These are phyloP conservation scores for Boletus insuetus DNA, from an alignment of 768 basidiomycete species.

Conservation along the genomic window DNA sequence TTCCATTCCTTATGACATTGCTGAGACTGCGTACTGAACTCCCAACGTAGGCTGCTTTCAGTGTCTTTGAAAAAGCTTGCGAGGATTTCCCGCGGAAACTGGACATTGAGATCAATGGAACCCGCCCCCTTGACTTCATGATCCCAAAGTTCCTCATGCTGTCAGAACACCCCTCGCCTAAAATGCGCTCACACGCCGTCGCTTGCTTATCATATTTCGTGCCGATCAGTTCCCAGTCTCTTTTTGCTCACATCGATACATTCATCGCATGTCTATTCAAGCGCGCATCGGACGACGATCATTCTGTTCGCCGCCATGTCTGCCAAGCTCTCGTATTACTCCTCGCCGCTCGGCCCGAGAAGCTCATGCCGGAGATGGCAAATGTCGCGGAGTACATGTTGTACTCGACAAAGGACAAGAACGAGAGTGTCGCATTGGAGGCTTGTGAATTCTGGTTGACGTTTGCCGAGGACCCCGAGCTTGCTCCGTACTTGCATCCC, in stretches of 20 bases:
- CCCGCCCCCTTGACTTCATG: slow-evolving; percentile 93
- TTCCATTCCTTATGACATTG: background rate
- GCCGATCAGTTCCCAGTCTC: slow-evolving; percentile 80
- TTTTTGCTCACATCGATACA: slow-evolving; percentile 87
- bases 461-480: slow-evolving; percentile 92
- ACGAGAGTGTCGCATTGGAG: slow-evolving; percentile 94
- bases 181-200: slow-evolving; percentile 92
- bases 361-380: slow-evolving; percentile 92
- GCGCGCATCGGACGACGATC: slow-evolving; percentile 89
- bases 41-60: slow-evolving; percentile 75
- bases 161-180: slow-evolving; percentile 79
- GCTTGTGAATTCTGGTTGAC: slow-evolving; percentile 99
- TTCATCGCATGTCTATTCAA: slow-evolving; percentile 95
- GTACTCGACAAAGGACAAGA: slow-evolving; percentile 96
- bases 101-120: slow-evolving; percentile 90
- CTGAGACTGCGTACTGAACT: slow-evolving; percentile 15
- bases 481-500: slow-evolving; percentile 80
- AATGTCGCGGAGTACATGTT: slow-evolving; percentile 99
- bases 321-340: slow-evolving; percentile 94
- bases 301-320: slow-evolving; percentile 92
- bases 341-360: slow-evolving; percentile 90
- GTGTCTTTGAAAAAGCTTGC: slow-evolving; percentile 91
- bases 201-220: slow-evolving; percentile 95
- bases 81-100: slow-evolving; percentile 96
- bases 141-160: slow-evolving; percentile 92